Percentiles rank a stretch among this genome's conserved stretches.
Conservation (phyloP, 495 filamentous ascomycete genomes). For the Penicillium verhagenii region DNA sequence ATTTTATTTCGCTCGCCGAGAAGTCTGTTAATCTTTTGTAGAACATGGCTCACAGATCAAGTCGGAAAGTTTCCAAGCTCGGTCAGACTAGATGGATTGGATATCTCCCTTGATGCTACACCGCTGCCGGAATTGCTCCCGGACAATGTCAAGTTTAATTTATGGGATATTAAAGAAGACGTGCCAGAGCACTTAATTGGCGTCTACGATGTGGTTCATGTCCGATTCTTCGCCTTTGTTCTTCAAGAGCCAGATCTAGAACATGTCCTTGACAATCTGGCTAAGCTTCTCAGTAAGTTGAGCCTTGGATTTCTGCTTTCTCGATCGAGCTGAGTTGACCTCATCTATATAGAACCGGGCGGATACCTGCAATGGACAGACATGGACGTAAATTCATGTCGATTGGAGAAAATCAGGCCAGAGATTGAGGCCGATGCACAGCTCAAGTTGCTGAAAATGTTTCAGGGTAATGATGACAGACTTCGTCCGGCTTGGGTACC, state of each 20-base stretch:
- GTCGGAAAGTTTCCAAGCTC: not conserved
- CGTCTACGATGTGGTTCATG: not conserved
- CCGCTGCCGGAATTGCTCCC: not conserved
- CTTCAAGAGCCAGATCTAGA: not conserved
- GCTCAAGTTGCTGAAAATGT: not conserved
- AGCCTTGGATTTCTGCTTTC: not conserved
- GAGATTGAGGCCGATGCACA: not conserved
- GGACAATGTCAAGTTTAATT: not conserved
- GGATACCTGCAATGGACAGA: not conserved
- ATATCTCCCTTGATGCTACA: not conserved
- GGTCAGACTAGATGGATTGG: not conserved
- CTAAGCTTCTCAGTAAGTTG: not conserved
- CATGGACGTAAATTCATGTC: not conserved
- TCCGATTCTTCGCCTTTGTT: not conserved
- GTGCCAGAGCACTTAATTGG: not conserved
- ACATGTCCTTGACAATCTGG: not conserved
- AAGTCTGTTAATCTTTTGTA: not conserved
- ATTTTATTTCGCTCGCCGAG: not conserved
- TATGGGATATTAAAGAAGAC: not conserved
- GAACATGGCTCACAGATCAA: not conserved
- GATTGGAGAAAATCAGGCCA: not conserved
- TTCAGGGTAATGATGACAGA: not conserved
- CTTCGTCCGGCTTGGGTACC: not conserved
- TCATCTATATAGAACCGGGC: constrained; percentile 3
- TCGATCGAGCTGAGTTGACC: too few relatives aligned